A percentile compares a stretch with the other conserved stretches of the same genome.
These are phyloP conservation scores for Aureobasidium sp. DNA, from an alignment of 2,329 filamentous ascomycete genomes.

Conservation along the genomic window DNA sequence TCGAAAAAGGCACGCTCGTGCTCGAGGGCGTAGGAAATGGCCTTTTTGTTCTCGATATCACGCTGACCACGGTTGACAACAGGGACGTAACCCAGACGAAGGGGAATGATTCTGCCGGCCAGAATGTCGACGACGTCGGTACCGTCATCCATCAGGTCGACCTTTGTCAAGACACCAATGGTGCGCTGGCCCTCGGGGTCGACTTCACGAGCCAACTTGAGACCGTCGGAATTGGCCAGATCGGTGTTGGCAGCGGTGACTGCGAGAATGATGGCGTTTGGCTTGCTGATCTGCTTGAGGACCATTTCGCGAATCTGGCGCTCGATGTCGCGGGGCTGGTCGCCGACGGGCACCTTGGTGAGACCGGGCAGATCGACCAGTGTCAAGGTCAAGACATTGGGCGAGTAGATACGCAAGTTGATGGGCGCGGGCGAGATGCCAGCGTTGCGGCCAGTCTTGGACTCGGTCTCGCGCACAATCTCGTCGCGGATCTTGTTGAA, in stretches of 20 bases:
- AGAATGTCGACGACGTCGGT: conserved; percentile 98
- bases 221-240: conserved; percentile 94
- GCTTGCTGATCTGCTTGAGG: conserved; percentile 95
- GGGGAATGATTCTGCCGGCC: conserved; percentile 90
- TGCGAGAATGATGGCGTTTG: conserved; percentile 94
- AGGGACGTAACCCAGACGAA: conserved; percentile 90
- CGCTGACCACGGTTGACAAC: conserved; percentile 97
- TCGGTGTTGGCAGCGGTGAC: conserved; percentile 96
- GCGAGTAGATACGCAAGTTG: conserved; percentile 96
- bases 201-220: conserved; percentile 93
- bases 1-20: conserved; percentile 97
- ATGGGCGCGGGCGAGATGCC: conserved; percentile 96
- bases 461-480: conserved; percentile 92
- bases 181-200: conserved; percentile 96
- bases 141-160: conserved; percentile 97
- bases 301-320: conserved; percentile 97
- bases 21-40: conserved; percentile 83
- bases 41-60: conserved; percentile 97
- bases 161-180: conserved; percentile 97
- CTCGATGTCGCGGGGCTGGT: conserved; percentile 95
- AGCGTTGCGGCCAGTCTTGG: conserved; percentile 91
- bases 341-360: conserved; percentile 93
- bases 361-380: conserved; percentile 93
- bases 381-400: conserved; percentile 93
- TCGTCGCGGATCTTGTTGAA: conserved; percentile 98